Conservation (phyloP, 176 grass and related monocot genomes). For the Calamus simplicifolius region DNA sequence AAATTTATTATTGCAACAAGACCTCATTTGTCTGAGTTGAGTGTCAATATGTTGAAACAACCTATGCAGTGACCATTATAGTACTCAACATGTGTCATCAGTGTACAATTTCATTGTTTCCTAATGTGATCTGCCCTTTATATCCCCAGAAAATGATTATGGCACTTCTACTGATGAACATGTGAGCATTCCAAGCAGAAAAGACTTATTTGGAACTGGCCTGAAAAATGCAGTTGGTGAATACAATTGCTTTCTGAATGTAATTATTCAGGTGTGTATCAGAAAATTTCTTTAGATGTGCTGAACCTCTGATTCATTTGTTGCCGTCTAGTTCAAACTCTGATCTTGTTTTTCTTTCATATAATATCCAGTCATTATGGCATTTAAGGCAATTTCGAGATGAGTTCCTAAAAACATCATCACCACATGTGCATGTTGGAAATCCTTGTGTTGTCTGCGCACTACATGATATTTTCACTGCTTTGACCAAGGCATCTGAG, state of each 20-base stretch:
- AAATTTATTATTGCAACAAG: too few species aligned
- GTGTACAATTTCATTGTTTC: neutral
- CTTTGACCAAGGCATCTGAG: slow-evolving; percentile 69
- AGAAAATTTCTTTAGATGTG: neutral
- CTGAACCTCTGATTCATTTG: neutral
- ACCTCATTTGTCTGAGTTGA: too few species aligned
- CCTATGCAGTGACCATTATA: too few species aligned
- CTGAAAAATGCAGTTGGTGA: slow-evolving; percentile 96
- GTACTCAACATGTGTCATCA: too few species aligned
- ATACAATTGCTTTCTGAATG: slow-evolving; percentile 99
- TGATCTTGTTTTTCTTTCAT: slow-evolving; percentile 16
- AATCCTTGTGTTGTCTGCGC: slow-evolving; percentile 98
- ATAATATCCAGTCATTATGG: slow-evolving; percentile 72
- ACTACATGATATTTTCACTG: slow-evolving; percentile 74
- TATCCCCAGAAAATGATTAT: slow-evolving; percentile 27
- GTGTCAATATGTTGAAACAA: too few species aligned
- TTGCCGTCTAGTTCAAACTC: neutral
- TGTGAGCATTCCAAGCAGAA: slow-evolving; percentile 35
- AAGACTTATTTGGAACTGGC: slow-evolving; percentile 57
- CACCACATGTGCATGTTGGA: slow-evolving; percentile 65
- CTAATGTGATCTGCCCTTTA: slow-evolving; percentile 1
- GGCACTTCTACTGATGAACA: slow-evolving; percentile 23
- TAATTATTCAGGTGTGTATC: slow-evolving; percentile 86
- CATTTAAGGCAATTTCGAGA: slow-evolving; percentile 75
- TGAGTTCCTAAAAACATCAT: slow-evolving; percentile 72